A percentile compares a stretch with the other conserved stretches of the same genome.
Conservation (phyloP, 495 filamentous ascomycete species). For the Sphaerosporella brunnea region DNA sequence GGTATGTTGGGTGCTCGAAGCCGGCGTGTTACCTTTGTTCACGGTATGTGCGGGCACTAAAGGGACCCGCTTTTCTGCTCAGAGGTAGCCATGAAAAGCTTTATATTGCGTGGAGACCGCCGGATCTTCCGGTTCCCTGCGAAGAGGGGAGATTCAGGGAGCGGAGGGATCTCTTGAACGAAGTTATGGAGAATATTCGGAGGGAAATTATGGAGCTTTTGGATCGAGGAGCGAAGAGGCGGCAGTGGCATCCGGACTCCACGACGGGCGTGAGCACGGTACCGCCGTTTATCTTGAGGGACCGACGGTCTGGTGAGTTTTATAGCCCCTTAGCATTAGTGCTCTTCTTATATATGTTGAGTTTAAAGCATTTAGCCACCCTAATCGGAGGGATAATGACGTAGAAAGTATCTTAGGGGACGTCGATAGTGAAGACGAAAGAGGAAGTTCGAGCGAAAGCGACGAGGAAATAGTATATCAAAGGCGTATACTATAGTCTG, state of each 20-base stretch:
- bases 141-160: not conserved
- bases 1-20: slow-evolving; percentile 2
- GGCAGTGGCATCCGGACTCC: not conserved
- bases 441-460: too few relatives aligned
- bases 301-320: too few relatives aligned
- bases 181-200: not conserved
- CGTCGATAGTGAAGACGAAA: too few relatives aligned
- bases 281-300: not conserved
- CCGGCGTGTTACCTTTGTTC: not conserved
- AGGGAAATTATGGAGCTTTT: not conserved
- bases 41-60: not conserved
- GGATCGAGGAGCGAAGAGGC: not conserved
- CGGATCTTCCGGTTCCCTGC: not conserved
- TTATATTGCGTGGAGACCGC: slow-evolving; percentile 1
- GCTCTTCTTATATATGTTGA: too few relatives aligned
- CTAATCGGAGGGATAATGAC: too few relatives aligned
- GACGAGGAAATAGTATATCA: too few relatives aligned
- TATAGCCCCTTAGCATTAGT: too few relatives aligned
- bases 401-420: too few relatives aligned
- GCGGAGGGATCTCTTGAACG: slow-evolving; percentile 3
- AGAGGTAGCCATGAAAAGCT: slow-evolving; percentile 1
- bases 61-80: not conserved
- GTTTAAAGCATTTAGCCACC: too few relatives aligned
- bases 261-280: slow-evolving; percentile 1
- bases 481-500: too few relatives aligned